Base-by-base conservation (phyloP, 768 basidiomycete genomes). In the Lactarius trivialis region DNA sequence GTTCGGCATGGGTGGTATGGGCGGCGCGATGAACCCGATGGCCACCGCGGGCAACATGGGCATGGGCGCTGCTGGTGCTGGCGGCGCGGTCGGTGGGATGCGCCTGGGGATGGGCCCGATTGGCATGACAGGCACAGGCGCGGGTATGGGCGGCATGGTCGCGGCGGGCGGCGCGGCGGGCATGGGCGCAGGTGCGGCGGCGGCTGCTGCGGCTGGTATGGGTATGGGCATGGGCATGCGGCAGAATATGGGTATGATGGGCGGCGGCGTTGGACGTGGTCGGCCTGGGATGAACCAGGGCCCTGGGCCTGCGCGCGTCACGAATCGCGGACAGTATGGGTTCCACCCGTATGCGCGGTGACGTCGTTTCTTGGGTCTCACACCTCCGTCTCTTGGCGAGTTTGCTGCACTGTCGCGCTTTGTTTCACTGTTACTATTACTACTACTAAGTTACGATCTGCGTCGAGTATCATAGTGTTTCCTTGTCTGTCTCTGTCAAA, bases 281-380 rank as follows among this genome's bases (percentile, higher is more conserved):
- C 56, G 85, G 77, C 5, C 77, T 78, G 59, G 78, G 78, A 17
- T 84, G 83, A 7, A 77, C 79, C 76, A 74, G 2, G 80, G 82
- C 68, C 80, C 77, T 15, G 81, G 79, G 7, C 70, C 72, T n/a
- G 67, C 73, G 57, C 65, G 90, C 59, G 81, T 83, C 12, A 79
- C 75, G 1, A 85, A 86, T 68, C 76, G 89, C 37, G 89, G 91
- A 36, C 85, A 88, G 69, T 89, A 91, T 73, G 82, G 84, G 66
- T 93, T 88, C 75, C 91, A 92, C 68, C 91, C 91, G 0, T 93
- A 93, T 68, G 86, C 88, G 34, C 86, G 89, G 67, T 89, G 71
- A 71, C 55, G 24, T 21, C 21, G 19, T 14, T 32, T 7, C 7
- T 45, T 8, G 19, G 21, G n/a, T 43, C n/a, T 45, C 11, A 12